A percentile compares a stretch with the other conserved stretches of the same genome.
Evolutionary conservation across 2,329 filamentous ascomycete species (phyloP).

Genomic region (Alternaria metachromatica): DNA sequence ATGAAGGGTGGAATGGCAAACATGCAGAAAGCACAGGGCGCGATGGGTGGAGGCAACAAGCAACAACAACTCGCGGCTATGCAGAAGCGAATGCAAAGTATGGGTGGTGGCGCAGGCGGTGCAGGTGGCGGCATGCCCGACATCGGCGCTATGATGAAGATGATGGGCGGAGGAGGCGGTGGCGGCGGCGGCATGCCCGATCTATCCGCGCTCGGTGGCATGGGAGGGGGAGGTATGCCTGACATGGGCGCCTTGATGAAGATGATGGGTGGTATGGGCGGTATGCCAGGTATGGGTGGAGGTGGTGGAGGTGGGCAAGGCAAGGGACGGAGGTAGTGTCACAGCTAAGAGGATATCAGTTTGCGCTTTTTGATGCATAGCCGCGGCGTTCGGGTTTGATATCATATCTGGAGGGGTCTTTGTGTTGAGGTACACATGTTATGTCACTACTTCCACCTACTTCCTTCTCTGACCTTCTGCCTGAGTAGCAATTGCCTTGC

Average conservation of each 20-base stretch:
- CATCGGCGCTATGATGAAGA: slow-evolving; percentile 88
- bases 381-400: slow-evolving; percentile 11
- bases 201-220: slow-evolving; percentile 65
- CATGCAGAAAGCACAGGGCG: slow-evolving; percentile 90
- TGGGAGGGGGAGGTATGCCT: slow-evolving; percentile 61
- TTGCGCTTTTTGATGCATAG: slow-evolving; percentile 13
- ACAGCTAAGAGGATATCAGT: slow-evolving; percentile 2
- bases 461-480: background rate
- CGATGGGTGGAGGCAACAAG: slow-evolving; percentile 89
- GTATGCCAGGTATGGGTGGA: slow-evolving; percentile 41
- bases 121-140: slow-evolving; percentile 70
- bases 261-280: slow-evolving; percentile 45
- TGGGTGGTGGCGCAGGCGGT: slow-evolving; percentile 74
- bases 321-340: slow-evolving; percentile 29
- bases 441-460: background rate
- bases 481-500: background rate
- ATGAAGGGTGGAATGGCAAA: slow-evolving; percentile 98
- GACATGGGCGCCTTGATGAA: slow-evolving; percentile 47
- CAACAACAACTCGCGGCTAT: slow-evolving; percentile 93
- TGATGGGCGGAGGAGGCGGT: slow-evolving; percentile 74
- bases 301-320: slow-evolving; percentile 24
- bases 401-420: background rate
- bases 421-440: background rate
- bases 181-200: slow-evolving; percentile 70
- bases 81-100: slow-evolving; percentile 92